Evolutionary conservation across 1,139 yeast species (phyloP).

Genomic region (Saccharomyces hybrid): DNA sequence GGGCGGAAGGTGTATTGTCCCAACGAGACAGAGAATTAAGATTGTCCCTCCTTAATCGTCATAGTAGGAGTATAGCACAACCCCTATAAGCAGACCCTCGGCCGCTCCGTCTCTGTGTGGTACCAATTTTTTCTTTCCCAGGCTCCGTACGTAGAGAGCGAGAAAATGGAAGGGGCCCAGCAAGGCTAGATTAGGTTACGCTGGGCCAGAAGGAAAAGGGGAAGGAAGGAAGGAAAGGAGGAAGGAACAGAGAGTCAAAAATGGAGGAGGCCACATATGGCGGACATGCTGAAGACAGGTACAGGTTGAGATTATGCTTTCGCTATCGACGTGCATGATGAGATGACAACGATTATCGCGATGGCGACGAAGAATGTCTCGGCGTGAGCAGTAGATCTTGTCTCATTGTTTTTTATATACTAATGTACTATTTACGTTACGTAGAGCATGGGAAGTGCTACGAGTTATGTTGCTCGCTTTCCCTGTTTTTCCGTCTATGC

Average conservation of each 20-base stretch:
- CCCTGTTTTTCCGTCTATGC: too few species aligned
- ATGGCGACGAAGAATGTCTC: neutral
- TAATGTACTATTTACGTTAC: neutral
- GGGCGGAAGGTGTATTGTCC: neutral
- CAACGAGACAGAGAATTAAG: neutral
- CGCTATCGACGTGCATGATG: neutral
- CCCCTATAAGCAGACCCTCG: neutral
- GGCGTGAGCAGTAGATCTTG: too few species aligned
- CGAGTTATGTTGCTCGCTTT: too few species aligned
- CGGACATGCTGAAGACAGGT: neutral
- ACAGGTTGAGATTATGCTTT: neutral
- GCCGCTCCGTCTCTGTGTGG: neutral
- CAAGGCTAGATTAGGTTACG: neutral
- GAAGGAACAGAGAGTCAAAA: neutral
- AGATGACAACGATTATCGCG: neutral
- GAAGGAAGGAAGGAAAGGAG: neutral
- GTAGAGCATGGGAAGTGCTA: too few species aligned
- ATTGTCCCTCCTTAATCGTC: conserved; percentile 1
- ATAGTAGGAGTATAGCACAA: neutral
- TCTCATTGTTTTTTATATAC: too few species aligned
- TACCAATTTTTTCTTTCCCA: neutral
- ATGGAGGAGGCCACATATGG: neutral
- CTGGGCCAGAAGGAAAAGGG: neutral
- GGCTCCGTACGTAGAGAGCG: neutral
- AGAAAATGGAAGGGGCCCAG: neutral